Conservation (phyloP, 345 rosid species). For the Combretum micranthum region DNA sequence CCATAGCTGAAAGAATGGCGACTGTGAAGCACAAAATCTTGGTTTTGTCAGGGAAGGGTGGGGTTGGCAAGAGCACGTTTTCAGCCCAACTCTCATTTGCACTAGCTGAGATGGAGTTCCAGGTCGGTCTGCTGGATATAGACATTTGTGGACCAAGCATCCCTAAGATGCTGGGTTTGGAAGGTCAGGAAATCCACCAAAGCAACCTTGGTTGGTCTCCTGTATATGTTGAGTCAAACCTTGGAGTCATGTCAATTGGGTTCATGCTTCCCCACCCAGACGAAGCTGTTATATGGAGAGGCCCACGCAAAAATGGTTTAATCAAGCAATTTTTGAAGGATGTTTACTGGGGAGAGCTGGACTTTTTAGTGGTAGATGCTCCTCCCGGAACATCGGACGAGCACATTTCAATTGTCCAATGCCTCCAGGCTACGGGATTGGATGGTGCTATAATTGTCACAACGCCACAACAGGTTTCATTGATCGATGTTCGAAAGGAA, state of each 20-base stretch:
- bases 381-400: conserved; percentile 98
- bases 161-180: conserved; percentile 92
- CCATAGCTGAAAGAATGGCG: conserved; percentile 89
- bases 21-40: conserved; percentile 89
- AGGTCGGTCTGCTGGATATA: conserved; percentile 85
- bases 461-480: conserved; percentile 88
- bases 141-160: conserved; percentile 97
- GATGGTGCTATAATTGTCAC: conserved; percentile 94
- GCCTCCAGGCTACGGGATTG: conserved; percentile 73
- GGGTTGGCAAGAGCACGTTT: conserved; percentile 96
- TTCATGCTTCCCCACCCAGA: conserved; percentile 94
- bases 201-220: conserved; percentile 99
- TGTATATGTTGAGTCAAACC: conserved; percentile 86
- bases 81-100: conserved; percentile 89
- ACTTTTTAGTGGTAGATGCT: conserved; percentile 86
- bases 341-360: conserved; percentile 90
- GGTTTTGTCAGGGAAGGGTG: conserved; percentile 90
- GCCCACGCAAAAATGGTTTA: conserved; percentile 86
- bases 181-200: conserved; percentile 93
- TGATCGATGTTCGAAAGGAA: conserved; percentile 90
- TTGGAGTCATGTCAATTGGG: conserved; percentile 96
- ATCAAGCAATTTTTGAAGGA: conserved; percentile 92
- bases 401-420: conserved; percentile 89
- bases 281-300: conserved; percentile 97
- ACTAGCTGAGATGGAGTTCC: conserved; percentile 76